A percentile compares a stretch with the other conserved stretches of the same genome.
These are phyloP conservation scores for Fusarium temperatum DNA, from an alignment of 2,329 filamentous ascomycete species.

Conservation along the genomic window DNA sequence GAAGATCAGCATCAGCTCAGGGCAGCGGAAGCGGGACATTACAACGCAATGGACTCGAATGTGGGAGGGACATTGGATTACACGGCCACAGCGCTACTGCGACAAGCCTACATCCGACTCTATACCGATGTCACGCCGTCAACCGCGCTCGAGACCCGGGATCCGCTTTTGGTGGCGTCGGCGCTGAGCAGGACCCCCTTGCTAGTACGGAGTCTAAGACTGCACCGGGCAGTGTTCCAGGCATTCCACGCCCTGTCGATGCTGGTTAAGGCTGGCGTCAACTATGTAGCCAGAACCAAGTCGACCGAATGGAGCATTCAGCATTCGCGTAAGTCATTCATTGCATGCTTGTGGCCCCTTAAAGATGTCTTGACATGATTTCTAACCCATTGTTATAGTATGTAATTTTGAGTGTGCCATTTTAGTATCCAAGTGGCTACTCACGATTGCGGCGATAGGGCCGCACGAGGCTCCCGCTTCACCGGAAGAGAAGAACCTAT, in stretches of 20 bases:
- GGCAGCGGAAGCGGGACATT: constrained; percentile 58
- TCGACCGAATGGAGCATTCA: constrained; percentile 71
- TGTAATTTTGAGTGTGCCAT: constrained; percentile 71
- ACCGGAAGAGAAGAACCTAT: constrained; percentile 62
- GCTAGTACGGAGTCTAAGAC: constrained; percentile 65
- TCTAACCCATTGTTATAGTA: constrained; percentile 48
- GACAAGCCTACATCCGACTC: constrained; percentile 70
- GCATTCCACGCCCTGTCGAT: constrained; percentile 74
- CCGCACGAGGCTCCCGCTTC: constrained; percentile 60
- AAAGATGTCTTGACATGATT: neutral
- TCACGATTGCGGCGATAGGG: constrained; percentile 63
- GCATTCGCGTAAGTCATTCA: constrained; percentile 62
- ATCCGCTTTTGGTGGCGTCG: constrained; percentile 68
- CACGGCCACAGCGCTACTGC: constrained; percentile 69
- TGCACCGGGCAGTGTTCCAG: constrained; percentile 72
- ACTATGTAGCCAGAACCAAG: constrained; percentile 69
- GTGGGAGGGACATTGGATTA: constrained; percentile 70
- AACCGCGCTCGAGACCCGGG: constrained; percentile 70
- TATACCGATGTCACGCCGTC: constrained; percentile 72
- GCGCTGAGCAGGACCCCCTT: constrained; percentile 67
- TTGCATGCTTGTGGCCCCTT: neutral
- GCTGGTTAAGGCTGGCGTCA: constrained; percentile 70
- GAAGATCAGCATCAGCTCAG: constrained; percentile 64
- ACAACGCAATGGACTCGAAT: constrained; percentile 59
- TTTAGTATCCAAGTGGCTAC: constrained; percentile 67